Conservation (phyloP, 2,329 filamentous ascomycete species). For the Ceratocystis papillata region DNA sequence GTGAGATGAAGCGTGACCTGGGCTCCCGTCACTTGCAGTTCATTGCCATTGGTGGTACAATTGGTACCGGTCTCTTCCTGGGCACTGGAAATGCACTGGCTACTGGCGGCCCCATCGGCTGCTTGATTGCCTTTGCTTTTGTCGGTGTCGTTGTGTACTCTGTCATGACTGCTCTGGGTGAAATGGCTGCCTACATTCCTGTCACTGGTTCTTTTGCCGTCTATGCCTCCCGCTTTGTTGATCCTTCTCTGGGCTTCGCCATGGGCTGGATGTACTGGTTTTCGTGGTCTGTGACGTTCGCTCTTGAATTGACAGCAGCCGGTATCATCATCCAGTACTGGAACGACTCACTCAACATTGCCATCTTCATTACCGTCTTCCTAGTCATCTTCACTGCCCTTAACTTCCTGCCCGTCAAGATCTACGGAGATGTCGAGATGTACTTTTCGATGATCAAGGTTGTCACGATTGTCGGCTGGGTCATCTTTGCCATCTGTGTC, state of each 20-base stretch:
- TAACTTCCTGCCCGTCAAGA: conserved; percentile 61
- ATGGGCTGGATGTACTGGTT: conserved; percentile 84
- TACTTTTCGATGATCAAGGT: conserved; percentile 71
- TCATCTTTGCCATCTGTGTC: conserved; percentile 66
- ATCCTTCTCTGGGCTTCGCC: conserved; percentile 60
- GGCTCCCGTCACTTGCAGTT: conserved; percentile 39
- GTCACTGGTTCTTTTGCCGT: conserved; percentile 65
- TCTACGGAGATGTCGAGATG: conserved; percentile 69
- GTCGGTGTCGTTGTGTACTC: conserved; percentile 63
- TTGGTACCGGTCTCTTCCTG: conserved; percentile 64
- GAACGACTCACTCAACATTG: conserved; percentile 51
- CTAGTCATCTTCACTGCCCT: conserved; percentile 57
- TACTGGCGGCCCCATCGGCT: conserved; percentile 53
- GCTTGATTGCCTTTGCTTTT: conserved; percentile 57
- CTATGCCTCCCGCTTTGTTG: conserved; percentile 65
- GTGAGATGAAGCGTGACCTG: conserved; percentile 30
- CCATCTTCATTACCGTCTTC: conserved; percentile 63
- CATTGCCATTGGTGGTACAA: conserved; percentile 49
- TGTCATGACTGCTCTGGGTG: conserved; percentile 58
- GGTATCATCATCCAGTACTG: conserved; percentile 69
- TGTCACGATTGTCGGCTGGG: conserved; percentile 60
- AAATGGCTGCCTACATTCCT: conserved; percentile 71
- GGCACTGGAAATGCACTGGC: conserved; percentile 53
- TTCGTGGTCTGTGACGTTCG: conserved; percentile 61
- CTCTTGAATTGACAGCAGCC: conserved; percentile 60